Percentiles rank a stretch among this genome's conserved stretches.
phyloP scores from a whole-genome alignment of 768 basidiomycete species.

The Termitomyces sp. region DNA sequence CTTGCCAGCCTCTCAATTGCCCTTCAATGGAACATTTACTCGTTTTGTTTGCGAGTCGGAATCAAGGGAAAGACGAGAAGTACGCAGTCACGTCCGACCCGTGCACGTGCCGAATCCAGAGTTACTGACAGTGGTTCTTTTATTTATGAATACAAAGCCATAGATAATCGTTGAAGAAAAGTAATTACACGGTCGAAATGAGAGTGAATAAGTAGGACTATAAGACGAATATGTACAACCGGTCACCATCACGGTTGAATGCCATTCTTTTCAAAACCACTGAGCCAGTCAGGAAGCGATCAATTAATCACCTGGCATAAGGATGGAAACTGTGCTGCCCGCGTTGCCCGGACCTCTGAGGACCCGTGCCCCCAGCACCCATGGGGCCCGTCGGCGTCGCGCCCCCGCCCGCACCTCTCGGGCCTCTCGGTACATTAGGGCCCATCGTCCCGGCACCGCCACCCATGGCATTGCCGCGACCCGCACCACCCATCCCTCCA shows the following conservation, averaged over 20 bases:
- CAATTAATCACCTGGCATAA: slow-evolving; percentile 55
- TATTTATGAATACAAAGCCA: neutral
- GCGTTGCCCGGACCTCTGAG: slow-evolving; percentile 64
- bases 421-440: slow-evolving; percentile 60
- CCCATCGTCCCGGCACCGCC: slow-evolving; percentile 38
- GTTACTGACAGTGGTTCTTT: neutral
- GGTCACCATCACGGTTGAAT: neutral
- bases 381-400: slow-evolving; percentile 29
- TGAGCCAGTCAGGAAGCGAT: neutral
- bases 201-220: slow-evolving; percentile 11
- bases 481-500: slow-evolving; percentile 32
- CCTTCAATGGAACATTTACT: neutral
- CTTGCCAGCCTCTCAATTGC: neutral
- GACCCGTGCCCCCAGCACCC: slow-evolving; percentile 53
- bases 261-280: neutral
- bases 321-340: slow-evolving; percentile 84
- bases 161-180: neutral
- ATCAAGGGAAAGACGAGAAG: neutral
- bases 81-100: too few relatives aligned
- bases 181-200: slow-evolving; percentile 1
- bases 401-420: slow-evolving; percentile 52
- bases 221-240: slow-evolving; percentile 10
- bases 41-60: neutral
- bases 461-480: slow-evolving; percentile 33
- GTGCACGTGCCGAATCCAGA: too few relatives aligned